A percentile compares a stretch with the other conserved stretches of the same genome.
phyloP scores from a whole-genome alignment of 352 stramenopile genomes.

The Pythium phragmiticola region DNA sequence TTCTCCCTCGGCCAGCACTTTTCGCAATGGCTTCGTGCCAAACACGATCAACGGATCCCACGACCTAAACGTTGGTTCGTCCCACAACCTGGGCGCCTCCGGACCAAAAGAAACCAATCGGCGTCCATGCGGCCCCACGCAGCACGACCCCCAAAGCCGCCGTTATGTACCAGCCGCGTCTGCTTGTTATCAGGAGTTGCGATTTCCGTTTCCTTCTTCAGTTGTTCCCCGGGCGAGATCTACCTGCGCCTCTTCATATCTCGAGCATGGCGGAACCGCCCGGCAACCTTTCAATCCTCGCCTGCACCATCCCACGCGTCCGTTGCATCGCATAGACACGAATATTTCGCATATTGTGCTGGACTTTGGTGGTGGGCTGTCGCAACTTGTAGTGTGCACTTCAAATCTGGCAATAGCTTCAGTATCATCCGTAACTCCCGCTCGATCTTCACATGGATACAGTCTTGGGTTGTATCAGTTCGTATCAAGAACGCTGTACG shows the following conservation, averaged over 20 bases:
- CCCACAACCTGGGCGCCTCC: neutral
- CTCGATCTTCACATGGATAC: too few species aligned
- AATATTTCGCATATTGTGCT: slow-evolving; percentile 3
- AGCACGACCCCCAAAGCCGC: neutral
- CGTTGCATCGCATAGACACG: neutral
- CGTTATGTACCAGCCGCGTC: slow-evolving; percentile 1
- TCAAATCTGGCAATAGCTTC: too few species aligned
- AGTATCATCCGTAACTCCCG: too few species aligned
- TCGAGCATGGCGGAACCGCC: neutral
- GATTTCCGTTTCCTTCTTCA: neutral
- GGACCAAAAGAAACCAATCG: neutral
- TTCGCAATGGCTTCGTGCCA: slow-evolving; percentile 13
- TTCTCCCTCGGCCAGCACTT: neutral
- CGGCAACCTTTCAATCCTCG: neutral
- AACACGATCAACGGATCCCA: neutral
- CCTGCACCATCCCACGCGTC: neutral
- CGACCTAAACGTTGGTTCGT: neutral
- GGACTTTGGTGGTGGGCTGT: neutral
- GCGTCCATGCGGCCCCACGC: neutral
- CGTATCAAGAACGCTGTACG: neutral
- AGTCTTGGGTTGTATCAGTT: too few species aligned
- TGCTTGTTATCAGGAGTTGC: neutral
- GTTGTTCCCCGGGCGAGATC: too few species aligned
- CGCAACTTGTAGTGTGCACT: neutral
- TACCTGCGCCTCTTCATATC: slow-evolving; percentile 4